Base-by-base conservation (phyloP, 257 asterid genomes). In the Schizonepeta tenuifolia region DNA sequence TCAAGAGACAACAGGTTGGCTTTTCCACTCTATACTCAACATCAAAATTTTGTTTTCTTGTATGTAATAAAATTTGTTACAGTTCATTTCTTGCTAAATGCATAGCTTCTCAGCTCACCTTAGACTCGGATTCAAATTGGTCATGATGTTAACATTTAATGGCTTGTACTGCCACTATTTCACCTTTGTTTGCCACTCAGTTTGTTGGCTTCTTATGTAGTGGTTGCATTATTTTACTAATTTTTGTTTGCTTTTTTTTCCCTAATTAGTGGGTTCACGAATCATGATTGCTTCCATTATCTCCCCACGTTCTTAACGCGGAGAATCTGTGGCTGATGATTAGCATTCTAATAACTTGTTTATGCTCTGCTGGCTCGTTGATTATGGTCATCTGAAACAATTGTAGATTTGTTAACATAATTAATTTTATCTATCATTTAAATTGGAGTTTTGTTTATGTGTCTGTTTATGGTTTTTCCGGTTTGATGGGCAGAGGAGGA, bases 1-100 rank as follows among this genome's bases (percentile, higher is more conserved):
- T 91, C 71, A 89, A 79, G 85, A 83, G 79, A 81, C 94, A 80
- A 67, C 86, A 82, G 88, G 97, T 87, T 83, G 64, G 75, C 43
- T 55, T 73, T 71, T 41, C 61, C 36, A 73, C 75, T 61, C 60
- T 60, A 28, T 31, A 18, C 71, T 40, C 14, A 0, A 3, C 9
- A 12, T 1, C 59, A 38, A 8, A 0, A 7, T 38, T 18, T 24
- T 58, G n/a, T 17, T 10, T 46, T 11, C 26, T 69, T 31, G 12
- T 46, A 1, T 7, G 13, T 63, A 28, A 54, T 62, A 61, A 40
- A 63, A 53, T 38, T 63, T 47, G 10, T 20, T 24, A n/a, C 12
- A 21, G 31, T 31, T 15, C 74, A 53, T 51, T 59, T 65, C 43
- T 24, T 33, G 51, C 65, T 60, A 21, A 12, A 20, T 12, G 40